Conservation (phyloP, 2,329 filamentous ascomycete species). For the Colletotrichum falcatum region DNA sequence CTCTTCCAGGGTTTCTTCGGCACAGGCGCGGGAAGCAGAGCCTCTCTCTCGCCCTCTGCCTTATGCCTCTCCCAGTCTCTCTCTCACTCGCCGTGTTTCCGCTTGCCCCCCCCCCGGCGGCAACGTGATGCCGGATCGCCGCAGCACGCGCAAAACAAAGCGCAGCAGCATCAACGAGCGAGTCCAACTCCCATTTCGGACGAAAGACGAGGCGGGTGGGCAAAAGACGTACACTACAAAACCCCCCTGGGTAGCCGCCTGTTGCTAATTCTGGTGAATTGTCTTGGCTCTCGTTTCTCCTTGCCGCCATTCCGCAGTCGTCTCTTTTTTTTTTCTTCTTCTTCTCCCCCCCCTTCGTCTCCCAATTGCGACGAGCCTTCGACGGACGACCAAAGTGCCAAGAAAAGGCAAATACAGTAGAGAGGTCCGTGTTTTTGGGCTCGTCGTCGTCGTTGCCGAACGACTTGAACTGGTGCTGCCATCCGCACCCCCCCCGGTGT, state of each 20-base stretch:
- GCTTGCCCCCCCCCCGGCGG: background rate
- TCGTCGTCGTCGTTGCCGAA: background rate
- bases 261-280: conserved; percentile 30
- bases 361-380: conserved; percentile 16
- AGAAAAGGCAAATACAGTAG: no score
- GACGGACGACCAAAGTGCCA: background rate
- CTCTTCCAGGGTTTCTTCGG: background rate
- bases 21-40: conserved; percentile 1
- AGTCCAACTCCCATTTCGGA: background rate
- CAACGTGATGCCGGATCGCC: conserved; percentile 11
- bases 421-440: conserved; percentile 19
- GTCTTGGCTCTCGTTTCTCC: conserved; percentile 13
- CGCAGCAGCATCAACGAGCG: background rate
- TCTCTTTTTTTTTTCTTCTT: background rate
- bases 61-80: background rate
- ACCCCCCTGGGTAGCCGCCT: background rate
- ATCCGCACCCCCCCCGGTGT: background rate
- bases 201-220: background rate
- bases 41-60: background rate
- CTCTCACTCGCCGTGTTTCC: background rate
- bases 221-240: conserved; percentile 6
- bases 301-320: background rate
- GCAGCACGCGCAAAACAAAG: background rate
- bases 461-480: conserved; percentile 6
- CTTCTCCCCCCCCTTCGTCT: background rate